Evolutionary conservation across 2,329 filamentous ascomycete genomes (phyloP), one percentile per base, ranked within the genome.

Genomic region (Alternaria arbusti): DNA sequence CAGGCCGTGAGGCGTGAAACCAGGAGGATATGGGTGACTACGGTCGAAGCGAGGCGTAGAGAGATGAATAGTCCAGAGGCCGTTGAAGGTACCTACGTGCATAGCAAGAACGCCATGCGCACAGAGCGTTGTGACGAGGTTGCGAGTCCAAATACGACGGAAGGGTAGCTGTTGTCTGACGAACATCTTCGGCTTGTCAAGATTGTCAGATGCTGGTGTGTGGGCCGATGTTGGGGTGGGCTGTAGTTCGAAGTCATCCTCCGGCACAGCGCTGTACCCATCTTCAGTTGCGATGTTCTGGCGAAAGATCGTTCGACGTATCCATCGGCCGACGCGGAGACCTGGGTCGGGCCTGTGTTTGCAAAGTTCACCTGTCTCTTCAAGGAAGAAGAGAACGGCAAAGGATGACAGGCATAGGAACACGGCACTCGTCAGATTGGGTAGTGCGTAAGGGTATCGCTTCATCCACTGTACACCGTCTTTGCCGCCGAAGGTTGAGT

Each of bases 401-500:
- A 86, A 54, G 0, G 86, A 84, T 0, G 88, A 87, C 2, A 82
- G 72, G 4, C 87, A 76, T 11, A 93, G 84, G 60, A 90, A 88
- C 0, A 85, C 64, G 2, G 87, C 88, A 70, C 88, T 91, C 54
- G 91, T 81, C 0, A 93, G 78, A 70, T 91, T 92, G 0, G 91
- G 91, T 43, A 93, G 80, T 1, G 89, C 89, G 78, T 90, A 93
- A 0, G 90, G 90, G 78, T 88, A 92, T 54, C 81, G 79, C 20
- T 80, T 82, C 83, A 91, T 87, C 88, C 90, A 91, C 65, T 84
- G 79, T 2, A 89, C 88, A 0, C 88, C 89, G 50, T 84, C 64
- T 57, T 85, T 80, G 0, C 87, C 87, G 1, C 87, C 87, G 30
- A 91, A 75, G 0, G 83, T 65, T 0, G 87, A 88, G 0, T 83